Base-by-base conservation (phyloP, 345 rosid genomes). In the Populus davidiana region DNA sequence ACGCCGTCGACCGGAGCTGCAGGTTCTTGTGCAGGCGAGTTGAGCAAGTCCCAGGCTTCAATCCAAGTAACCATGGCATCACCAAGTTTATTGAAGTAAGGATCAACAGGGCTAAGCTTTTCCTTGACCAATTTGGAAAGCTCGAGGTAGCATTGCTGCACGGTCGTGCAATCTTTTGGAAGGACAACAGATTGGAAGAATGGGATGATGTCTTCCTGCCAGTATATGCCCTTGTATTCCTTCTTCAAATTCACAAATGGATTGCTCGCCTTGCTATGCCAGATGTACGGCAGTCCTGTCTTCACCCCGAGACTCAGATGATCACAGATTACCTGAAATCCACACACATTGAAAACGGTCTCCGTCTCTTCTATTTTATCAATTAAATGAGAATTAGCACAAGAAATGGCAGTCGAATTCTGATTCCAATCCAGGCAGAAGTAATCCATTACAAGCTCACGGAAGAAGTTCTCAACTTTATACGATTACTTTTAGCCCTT, bases 1-100 rank as follows among this genome's bases (percentile, higher is more conserved):
- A 23, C 18, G 18, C 70, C 79, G 18, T 16, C 17, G 29, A 13
- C 27, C 65, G 44, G 49, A 10, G 73, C 52, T 25, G 44, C 25
- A 43, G 41, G 33, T 33, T 23, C 27, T 71, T 52, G 38, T 35
- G 25, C 35, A 3, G 54, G 5, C 20, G 81, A 56, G 70, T 82
- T 85, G 36, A 78, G 81, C 10, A 73, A 76, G 36, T 81, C 85
- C 88, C 88, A 86, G 21, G 84, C 83, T 76, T 81, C 75, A 81
- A 83, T 81, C 88, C 85, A 86, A 13, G 86, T 81, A 27, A 78
- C 76, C 85, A 86, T 86, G 69, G 83, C 84, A 43, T 83, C 81
- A 14, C 77, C 86, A 35, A 85, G 83, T 47, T 83, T 83, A 44
- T 76, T 76, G 67, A 85, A 85, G 75, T 78, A 83, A 18, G 83